Base-by-base conservation (phyloP, 2,329 filamentous ascomycete species). In the Rosellinia necatrix region DNA sequence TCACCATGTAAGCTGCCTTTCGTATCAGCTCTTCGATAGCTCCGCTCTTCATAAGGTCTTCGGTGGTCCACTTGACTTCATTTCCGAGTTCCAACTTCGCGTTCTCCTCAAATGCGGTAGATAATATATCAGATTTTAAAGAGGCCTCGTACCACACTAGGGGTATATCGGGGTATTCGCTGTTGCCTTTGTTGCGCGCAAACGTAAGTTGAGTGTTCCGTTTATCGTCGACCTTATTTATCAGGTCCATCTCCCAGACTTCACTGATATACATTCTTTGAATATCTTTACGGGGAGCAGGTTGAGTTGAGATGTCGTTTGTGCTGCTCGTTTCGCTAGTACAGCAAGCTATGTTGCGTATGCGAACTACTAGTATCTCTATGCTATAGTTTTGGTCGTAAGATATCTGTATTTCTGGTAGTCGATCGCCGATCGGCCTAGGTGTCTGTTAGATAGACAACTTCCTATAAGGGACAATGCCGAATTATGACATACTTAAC, bases 91-190 rank as follows among this genome's bases (percentile, higher is more conserved):
- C 65, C 3, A 71, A 52, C 5, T 46, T 30, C 29, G 40, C 48
- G 37, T 70, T 71, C 55, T 70, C 54, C 15, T 59, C 13, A n/a
- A 70, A 54, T 9, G 66, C 68, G 6, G 49, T 25, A 1, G 62
- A 59, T 17, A 66, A 43, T 7, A 47, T 53, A 3, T 58, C 54
- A 1, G 67, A 68, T 27, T 64, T 63, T 19, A 71, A 48, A 19
- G 49, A 50, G 21, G 49, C 65, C 34, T 71, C 68, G 13, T 69
- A 70, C 64, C 68, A 70, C 10, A 32, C 49, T 8, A 57, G 40
- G 4, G 65, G 46, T 1, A 55, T 30, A 1, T 61, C 63, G 8
- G 51, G 41, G 9, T 43, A 30, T 25, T 53, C 22, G 3, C 30
- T 21, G 34, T 46, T 38, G 6, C 53, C 47, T 6, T 47, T 22